These are phyloP conservation scores for Penicillium griseofulvum DNA, from an alignment of 2,329 filamentous ascomycete genomes.

Conservation along the genomic window DNA sequence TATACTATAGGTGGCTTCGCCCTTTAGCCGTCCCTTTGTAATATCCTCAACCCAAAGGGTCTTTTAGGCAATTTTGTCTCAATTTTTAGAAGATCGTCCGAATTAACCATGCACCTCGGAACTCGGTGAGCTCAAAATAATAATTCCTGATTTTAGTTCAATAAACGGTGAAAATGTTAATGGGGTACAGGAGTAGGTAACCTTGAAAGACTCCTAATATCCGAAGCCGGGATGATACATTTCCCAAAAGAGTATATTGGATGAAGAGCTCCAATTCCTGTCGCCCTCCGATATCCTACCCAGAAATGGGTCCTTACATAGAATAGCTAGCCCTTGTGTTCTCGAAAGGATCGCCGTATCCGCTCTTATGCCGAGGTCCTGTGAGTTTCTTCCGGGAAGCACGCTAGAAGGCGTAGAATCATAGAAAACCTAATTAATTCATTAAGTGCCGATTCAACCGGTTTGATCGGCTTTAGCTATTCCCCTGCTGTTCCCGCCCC, in stretches of 20 bases:
- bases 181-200: too few relatives aligned
- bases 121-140: background rate
- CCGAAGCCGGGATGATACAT: background rate
- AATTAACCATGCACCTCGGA: background rate
- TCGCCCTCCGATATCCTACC: constrained; percentile 1
- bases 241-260: background rate
- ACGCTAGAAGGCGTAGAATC: constrained; percentile 12
- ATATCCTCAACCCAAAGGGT: background rate
- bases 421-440: background rate
- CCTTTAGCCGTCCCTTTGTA: background rate
- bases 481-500: background rate
- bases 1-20: background rate
- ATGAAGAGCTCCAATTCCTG: background rate
- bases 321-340: background rate
- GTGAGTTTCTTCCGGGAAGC: background rate
- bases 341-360: constrained; percentile 12
- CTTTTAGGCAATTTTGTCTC: background rate
- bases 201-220: background rate
- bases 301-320: background rate
- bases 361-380: constrained; percentile 11
- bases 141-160: background rate
- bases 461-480: background rate
- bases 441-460: constrained; percentile 2
- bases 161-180: background rate
- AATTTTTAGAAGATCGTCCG: background rate